Percentiles rank a stretch among this genome's conserved stretches.
phyloP scores from a whole-genome alignment of 2,329 filamentous ascomycete species.

The Colletotrichum sp. region DNA sequence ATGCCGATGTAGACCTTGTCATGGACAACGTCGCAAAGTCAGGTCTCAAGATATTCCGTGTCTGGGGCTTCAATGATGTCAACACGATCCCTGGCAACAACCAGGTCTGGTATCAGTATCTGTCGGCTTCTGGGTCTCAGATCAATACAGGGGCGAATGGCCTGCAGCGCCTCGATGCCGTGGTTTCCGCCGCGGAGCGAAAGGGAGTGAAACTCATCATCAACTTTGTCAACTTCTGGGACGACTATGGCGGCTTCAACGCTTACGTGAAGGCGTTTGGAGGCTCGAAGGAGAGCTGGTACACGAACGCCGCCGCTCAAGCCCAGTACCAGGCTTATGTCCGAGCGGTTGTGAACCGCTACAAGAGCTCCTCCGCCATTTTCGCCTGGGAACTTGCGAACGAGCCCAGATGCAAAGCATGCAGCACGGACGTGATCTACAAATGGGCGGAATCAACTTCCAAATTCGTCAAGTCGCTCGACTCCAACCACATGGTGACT shows the following conservation, averaged over 20 bases:
- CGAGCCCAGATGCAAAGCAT: conserved; percentile 66
- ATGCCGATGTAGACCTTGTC: conserved; percentile 57
- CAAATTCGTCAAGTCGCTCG: conserved; percentile 68
- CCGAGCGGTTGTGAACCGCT: conserved; percentile 52
- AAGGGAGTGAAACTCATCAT: conserved; percentile 68
- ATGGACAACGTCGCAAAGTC: conserved; percentile 50
- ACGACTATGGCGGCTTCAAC: conserved; percentile 69
- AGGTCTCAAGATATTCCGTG: conserved; percentile 61
- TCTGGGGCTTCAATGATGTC: conserved; percentile 68
- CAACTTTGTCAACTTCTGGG: conserved; percentile 71
- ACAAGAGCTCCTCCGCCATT: conserved; percentile 50
- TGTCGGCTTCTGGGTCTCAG: conserved; percentile 51
- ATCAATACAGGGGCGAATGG: conserved; percentile 70
- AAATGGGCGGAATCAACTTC: conserved; percentile 67
- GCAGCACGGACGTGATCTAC: conserved; percentile 60
- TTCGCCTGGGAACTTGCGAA: conserved; percentile 63
- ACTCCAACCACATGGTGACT: conserved; percentile 66
- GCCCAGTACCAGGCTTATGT: conserved; percentile 60
- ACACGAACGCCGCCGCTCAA: conserved; percentile 58
- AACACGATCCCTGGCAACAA: conserved; percentile 37
- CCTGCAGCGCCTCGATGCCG: conserved; percentile 65
- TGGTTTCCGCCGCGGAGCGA: conserved; percentile 63
- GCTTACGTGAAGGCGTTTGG: conserved; percentile 66
- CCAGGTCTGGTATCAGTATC: conserved; percentile 51
- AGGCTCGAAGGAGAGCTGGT: conserved; percentile 59